These are phyloP conservation scores for Polyplosphaeria fusca DNA, from an alignment of 495 filamentous ascomycete species.

Conservation along the genomic window DNA sequence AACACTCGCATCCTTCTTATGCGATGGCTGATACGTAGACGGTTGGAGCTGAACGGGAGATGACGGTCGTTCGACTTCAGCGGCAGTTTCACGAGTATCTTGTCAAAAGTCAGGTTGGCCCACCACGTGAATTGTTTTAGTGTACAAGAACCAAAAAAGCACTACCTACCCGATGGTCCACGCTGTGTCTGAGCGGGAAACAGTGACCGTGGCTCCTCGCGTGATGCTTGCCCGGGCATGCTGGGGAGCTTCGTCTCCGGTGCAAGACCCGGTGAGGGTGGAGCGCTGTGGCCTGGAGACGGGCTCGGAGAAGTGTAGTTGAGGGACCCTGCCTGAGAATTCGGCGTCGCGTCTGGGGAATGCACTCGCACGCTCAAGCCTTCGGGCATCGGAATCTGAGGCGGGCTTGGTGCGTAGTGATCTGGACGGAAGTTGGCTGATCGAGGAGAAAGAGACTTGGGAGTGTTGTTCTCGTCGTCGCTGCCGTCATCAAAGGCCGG, in stretches of 20 bases:
- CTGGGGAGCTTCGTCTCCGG: slow-evolving; percentile 14
- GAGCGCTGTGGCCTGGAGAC: slow-evolving; percentile 14
- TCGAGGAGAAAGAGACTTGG: slow-evolving; percentile 17
- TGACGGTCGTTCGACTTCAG: slow-evolving; percentile 1
- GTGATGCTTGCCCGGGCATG: slow-evolving; percentile 5
- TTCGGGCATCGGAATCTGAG: slow-evolving; percentile 19
- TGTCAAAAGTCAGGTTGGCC: slow-evolving; percentile 21
- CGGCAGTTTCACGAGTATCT: slow-evolving; percentile 5
- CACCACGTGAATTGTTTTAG: not conserved
- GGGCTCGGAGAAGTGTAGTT: not conserved
- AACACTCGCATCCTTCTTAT: slow-evolving; percentile 21
- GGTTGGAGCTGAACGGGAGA: slow-evolving; percentile 18
- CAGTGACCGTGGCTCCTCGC: slow-evolving; percentile 7
- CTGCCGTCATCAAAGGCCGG: slow-evolving; percentile 11
- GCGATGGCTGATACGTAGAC: slow-evolving; percentile 22
- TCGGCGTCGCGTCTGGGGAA: slow-evolving; percentile 3
- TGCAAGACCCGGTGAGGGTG: slow-evolving; percentile 11
- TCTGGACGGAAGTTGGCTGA: slow-evolving; percentile 14
- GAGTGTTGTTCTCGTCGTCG: slow-evolving; percentile 4
- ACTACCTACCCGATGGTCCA: slow-evolving; percentile 27
- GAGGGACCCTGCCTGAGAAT: slow-evolving; percentile 22
- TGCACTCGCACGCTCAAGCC: slow-evolving; percentile 9
- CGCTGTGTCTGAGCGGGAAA: slow-evolving; percentile 8
- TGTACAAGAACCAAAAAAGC: slow-evolving; percentile 12
- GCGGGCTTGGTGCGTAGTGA: slow-evolving; percentile 25